Evolutionary conservation across 768 basidiomycete genomes (phyloP), one percentile per base, ranked within the genome.

Genomic region (Hygrophoropsis aurantiaca): DNA sequence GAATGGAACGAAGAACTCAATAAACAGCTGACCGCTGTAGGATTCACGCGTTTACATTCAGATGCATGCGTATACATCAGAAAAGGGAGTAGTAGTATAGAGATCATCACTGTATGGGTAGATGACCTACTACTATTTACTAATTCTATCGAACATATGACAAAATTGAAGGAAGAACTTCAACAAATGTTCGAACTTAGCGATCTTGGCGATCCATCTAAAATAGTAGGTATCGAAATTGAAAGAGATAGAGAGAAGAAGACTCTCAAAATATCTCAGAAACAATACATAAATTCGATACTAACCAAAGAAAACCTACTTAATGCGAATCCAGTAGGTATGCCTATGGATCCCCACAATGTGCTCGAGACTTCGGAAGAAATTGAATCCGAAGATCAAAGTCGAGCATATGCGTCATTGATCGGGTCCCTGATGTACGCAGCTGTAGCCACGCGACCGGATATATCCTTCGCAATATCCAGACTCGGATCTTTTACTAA

Each of bases 141-240:
- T 0, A 48, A 43, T 38, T 49, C 55, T 13, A 38, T 23, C 25
- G 39, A 19, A 0, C 56, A 46, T 1, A 49, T 51, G 21, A 33
- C 50, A 1, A 13, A 32, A 9, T 62, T 69, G 52, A 66, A 67
- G 40, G 50, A 38, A 1, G 50, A 71, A 13, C 54, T 74, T 7
- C 23, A 50, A 2, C 32, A 23, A 1, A 26, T 51, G 3, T 75
- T 65, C 62, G 49, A 49, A 9, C 69, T 74, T 8, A 58, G 64
- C 7, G 68, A 71, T 24, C 58, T 71, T 0, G 70, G 69, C 0
- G 57, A 65, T 6, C 47, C 61, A 1, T 49, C 56, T 3, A 67
- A 59, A 35, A 49, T 56, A 26, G 44, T 79, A 1, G 73, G 74
- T 1, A 71, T 78, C 16, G 60, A 55, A 6, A 62, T 75, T 24